phyloP scores from a whole-genome alignment of 1,284 basidiomycete genomes.

The Malassezia furfur region DNA sequence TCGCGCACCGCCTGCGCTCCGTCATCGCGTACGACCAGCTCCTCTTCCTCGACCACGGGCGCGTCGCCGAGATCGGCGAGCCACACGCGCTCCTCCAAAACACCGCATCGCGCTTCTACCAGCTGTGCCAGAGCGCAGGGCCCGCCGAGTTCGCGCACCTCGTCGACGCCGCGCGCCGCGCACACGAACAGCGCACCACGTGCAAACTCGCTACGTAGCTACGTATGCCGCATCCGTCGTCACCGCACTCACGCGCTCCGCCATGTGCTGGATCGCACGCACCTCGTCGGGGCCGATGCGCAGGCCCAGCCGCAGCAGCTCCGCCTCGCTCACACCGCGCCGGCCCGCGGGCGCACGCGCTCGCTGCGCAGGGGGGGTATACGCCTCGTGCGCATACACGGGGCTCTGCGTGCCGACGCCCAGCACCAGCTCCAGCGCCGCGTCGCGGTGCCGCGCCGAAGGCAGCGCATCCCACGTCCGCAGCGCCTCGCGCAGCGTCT shows the following conservation, averaged over 20 bases:
- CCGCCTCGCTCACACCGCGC: slow-evolving; percentile 35
- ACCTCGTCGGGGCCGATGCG: slow-evolving; percentile 38
- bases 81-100: slow-evolving; percentile 50
- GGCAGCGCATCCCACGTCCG: slow-evolving; percentile 37
- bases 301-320: slow-evolving; percentile 42
- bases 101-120: slow-evolving; percentile 23
- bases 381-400: slow-evolving; percentile 18
- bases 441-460: slow-evolving; percentile 30
- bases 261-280: slow-evolving; percentile 31
- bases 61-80: slow-evolving; percentile 52
- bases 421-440: slow-evolving; percentile 45
- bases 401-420: slow-evolving; percentile 28
- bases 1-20: slow-evolving; percentile 57
- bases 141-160: slow-evolving; percentile 4
- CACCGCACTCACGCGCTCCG: slow-evolving; percentile 28
- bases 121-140: slow-evolving; percentile 31
- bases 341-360: background rate
- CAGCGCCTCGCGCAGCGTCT: slow-evolving; percentile 31
- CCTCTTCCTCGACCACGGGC: slow-evolving; percentile 52
- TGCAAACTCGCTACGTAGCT: too few relatives aligned
- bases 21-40: slow-evolving; percentile 51
- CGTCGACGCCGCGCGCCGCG: background rate
- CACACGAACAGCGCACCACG: background rate
- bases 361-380: slow-evolving; percentile 13
- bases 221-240: background rate